Percentiles rank a stretch among this genome's conserved stretches.
phyloP scores from a whole-genome alignment of 2,329 filamentous ascomycete species.

The Ustulina deusta region DNA sequence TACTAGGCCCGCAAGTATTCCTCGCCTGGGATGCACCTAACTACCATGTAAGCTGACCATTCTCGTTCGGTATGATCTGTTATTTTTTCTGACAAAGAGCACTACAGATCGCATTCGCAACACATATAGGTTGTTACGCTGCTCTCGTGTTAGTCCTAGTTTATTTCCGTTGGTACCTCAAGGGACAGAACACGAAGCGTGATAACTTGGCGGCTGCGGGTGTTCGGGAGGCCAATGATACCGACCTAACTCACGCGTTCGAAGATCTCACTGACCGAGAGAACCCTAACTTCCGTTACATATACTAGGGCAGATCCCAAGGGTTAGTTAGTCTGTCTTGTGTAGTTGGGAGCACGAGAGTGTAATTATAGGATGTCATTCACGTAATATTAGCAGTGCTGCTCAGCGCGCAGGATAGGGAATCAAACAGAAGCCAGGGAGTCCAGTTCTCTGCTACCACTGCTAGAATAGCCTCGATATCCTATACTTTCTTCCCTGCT shows the following conservation, averaged over 20 bases:
- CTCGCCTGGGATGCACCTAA: constrained; percentile 69
- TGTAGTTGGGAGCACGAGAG: not conserved
- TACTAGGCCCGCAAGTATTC: constrained; percentile 71
- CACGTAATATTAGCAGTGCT: not conserved
- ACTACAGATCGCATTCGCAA: constrained; percentile 70
- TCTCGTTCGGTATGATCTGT: not conserved
- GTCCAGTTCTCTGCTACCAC: not conserved
- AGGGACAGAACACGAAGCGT: constrained; percentile 63
- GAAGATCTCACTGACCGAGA: constrained; percentile 53
- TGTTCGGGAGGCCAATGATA: constrained; percentile 47
- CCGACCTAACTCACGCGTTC: constrained; percentile 49
- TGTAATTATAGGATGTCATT: too few relatives aligned
- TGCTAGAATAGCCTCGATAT: not conserved
- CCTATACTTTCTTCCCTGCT: not conserved
- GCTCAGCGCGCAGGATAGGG: too few relatives aligned
- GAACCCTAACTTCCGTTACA: constrained; percentile 53
- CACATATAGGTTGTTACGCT: constrained; percentile 76
- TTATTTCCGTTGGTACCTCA: constrained; percentile 69
- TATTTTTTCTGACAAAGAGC: constrained; percentile 19
- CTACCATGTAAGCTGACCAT: constrained; percentile 61
- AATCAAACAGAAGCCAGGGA: too few relatives aligned
- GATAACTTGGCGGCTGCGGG: constrained; percentile 48
- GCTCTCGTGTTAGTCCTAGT: constrained; percentile 69
- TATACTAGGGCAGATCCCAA: constrained; percentile 42
- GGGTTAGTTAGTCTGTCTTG: not conserved